phyloP scores from a whole-genome alignment of 805 yeast genomes.

The Kuraishia borneana region DNA sequence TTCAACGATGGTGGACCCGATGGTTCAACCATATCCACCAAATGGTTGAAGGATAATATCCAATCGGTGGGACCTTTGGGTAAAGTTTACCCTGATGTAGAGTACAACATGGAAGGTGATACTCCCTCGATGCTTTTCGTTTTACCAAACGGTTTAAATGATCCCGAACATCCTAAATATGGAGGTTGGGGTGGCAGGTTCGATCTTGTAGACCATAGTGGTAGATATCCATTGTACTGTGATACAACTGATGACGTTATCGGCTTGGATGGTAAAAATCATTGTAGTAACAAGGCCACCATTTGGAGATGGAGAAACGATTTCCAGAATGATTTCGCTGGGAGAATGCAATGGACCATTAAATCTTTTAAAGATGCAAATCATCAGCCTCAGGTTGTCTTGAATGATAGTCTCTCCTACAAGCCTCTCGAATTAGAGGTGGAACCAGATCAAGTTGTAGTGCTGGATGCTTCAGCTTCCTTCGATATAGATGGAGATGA shows the following conservation, averaged over 20 bases:
- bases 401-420: constrained; percentile 5
- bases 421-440: background rate
- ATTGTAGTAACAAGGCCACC: constrained; percentile 15
- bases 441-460: constrained; percentile 4
- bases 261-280: constrained; percentile 9
- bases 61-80: constrained; percentile 14
- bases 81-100: constrained; percentile 11
- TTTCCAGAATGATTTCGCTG: constrained; percentile 18
- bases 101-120: constrained; percentile 20
- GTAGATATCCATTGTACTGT: constrained; percentile 3
- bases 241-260: constrained; percentile 10
- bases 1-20: constrained; percentile 7
- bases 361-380: constrained; percentile 12
- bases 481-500: constrained; percentile 12
- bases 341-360: constrained; percentile 21
- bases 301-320: constrained; percentile 24
- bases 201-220: constrained; percentile 11
- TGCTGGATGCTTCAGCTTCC: constrained; percentile 13
- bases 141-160: constrained; percentile 19
- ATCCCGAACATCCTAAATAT: constrained; percentile 16
- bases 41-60: background rate
- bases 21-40: background rate
- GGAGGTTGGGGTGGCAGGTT: constrained; percentile 26
- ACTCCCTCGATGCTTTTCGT: constrained; percentile 16
- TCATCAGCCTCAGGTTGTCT: constrained; percentile 16